Evolutionary conservation across 192 early-diverging fungal species (phyloP).

Genomic region (Globomyces pollinis-pini): DNA sequence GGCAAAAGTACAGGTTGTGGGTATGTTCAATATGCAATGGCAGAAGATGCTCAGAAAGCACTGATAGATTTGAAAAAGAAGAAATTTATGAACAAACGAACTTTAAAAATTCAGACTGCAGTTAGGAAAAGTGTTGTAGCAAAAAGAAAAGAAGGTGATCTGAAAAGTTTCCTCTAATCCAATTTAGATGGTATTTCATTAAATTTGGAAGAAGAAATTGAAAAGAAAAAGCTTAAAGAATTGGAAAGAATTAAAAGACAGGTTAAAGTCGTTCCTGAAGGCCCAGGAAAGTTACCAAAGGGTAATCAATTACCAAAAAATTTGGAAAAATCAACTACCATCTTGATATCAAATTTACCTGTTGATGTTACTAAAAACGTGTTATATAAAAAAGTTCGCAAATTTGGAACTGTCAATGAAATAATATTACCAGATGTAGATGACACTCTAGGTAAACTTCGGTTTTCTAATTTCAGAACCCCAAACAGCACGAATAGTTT

Average conservation of each 20-base stretch:
- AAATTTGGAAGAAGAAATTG: conserved; percentile 10
- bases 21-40: conserved; percentile 79
- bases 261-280: conserved; percentile 12
- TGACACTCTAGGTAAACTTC: no score
- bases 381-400: conserved; percentile 65
- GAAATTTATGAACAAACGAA: conserved; percentile 61
- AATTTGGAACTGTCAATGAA: conserved; percentile 52
- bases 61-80: conserved; percentile 63
- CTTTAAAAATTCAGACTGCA: conserved; percentile 73
- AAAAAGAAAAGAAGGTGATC: conserved; percentile 16
- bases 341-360: conserved; percentile 38
- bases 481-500: conserved; percentile 41
- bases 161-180: no score
- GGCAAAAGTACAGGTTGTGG: conserved; percentile 79
- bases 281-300: conserved; percentile 15
- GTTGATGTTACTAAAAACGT: conserved; percentile 63
- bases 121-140: conserved; percentile 38
- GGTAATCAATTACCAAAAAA: not conserved
- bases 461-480: no score
- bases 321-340: not conserved
- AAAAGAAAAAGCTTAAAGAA: not conserved
- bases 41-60: conserved; percentile 73
- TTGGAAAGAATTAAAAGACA: conserved; percentile 1
- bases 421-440: conserved; percentile 56
- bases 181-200: not conserved